A percentile compares a stretch with the other conserved stretches of the same genome.
Conservation (phyloP, 805 yeast species). For the Wickerhamiella kazuoi region DNA sequence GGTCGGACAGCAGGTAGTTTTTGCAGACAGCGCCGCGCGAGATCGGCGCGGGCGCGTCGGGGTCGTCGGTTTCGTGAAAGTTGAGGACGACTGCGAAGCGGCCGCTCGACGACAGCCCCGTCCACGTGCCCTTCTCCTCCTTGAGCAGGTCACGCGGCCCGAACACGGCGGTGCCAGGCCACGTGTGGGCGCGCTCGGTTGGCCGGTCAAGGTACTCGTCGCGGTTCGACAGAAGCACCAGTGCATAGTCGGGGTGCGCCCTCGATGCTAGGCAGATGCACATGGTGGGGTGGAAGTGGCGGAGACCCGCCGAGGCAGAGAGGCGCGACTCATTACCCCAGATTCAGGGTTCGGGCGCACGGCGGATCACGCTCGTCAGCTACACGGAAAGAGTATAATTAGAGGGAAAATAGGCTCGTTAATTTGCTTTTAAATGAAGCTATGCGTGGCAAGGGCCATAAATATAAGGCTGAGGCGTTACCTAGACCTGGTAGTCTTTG, state of each 20-base stretch:
- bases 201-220: constrained; percentile 70
- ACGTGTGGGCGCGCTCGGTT: constrained; percentile 39
- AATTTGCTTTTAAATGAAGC: no score
- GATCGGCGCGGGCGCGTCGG: constrained; percentile 19
- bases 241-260: constrained; percentile 44
- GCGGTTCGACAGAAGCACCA: constrained; percentile 39
- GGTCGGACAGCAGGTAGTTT: constrained; percentile 25
- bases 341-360: no score
- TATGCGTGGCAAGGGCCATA: no score
- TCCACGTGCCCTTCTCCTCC: constrained; percentile 78
- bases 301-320: no score
- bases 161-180: constrained; percentile 29
- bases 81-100: constrained; percentile 61
- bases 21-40: constrained; percentile 39
- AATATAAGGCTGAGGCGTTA: background rate
- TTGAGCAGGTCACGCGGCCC: constrained; percentile 63
- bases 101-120: constrained; percentile 49
- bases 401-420: no score
- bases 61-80: constrained; percentile 32
- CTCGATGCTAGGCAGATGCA: constrained; percentile 60
- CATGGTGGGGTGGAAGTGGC: no score
- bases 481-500: constrained; percentile 42
- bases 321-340: background rate
- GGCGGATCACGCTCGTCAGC: no score
- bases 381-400: no score